A percentile compares a stretch with the other conserved stretches of the same genome.
Evolutionary conservation across 495 filamentous ascomycete genomes (phyloP).

Genomic region (Hyaloscypha finlandica): DNA sequence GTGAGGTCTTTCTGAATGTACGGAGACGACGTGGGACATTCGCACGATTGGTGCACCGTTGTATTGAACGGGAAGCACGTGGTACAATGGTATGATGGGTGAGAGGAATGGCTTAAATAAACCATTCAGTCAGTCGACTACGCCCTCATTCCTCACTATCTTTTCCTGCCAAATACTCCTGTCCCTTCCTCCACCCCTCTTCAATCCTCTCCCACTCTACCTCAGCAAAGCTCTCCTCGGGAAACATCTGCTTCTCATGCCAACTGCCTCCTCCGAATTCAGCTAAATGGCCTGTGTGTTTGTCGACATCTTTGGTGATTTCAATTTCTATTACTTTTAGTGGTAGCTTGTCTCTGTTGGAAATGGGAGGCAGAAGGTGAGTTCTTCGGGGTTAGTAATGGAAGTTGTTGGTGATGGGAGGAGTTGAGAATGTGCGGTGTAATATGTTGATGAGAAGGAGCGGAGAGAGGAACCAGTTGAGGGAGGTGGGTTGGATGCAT

Average conservation of each 20-base stretch:
- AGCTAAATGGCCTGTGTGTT: neutral
- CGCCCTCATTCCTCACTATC: neutral
- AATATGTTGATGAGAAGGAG: too few species aligned
- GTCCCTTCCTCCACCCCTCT: neutral
- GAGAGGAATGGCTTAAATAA: too few species aligned
- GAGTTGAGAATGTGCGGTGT: too few species aligned
- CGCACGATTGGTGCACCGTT: too few species aligned
- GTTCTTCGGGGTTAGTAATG: too few species aligned
- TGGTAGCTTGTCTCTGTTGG: neutral
- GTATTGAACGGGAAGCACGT: too few species aligned
- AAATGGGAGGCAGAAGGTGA: neutral
- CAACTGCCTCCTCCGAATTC: neutral
- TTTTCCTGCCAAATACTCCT: neutral
- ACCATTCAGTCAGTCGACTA: too few species aligned
- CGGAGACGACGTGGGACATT: too few species aligned
- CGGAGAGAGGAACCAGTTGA: too few species aligned
- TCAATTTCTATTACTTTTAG: neutral
- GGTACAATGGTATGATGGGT: too few species aligned
- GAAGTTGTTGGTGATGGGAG: too few species aligned
- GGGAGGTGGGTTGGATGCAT: too few species aligned
- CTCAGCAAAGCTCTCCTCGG: constrained; percentile 1
- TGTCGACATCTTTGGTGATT: neutral
- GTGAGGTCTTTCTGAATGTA: neutral
- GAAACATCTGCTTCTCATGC: constrained; percentile 1
- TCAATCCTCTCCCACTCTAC: neutral